Evolutionary conservation across 2,329 filamentous ascomycete species (phyloP), one percentile per base, ranked within the genome.

Genomic region (Xylariaceae sp.): DNA sequence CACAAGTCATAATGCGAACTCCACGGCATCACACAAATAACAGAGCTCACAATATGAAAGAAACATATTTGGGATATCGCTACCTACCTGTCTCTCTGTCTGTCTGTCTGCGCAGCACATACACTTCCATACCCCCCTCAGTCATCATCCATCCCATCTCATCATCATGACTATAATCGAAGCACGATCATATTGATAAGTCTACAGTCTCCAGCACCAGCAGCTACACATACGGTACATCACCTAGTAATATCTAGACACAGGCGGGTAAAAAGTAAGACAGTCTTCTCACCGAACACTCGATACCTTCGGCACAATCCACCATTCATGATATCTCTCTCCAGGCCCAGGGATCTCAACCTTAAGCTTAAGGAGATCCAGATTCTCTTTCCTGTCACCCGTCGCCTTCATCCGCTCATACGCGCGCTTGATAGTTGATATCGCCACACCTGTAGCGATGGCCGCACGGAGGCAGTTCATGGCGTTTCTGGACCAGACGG

Each of bases 391-490:
- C 11, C 35, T 39, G 42, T n/a, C 58, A 7, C 45, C 23, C 23
- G n/a, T 45, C 62, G 66, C 56, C 65, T 65, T 60, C 55, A 67
- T 54, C 62, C 68, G 66, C 59, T 69, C 73, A 15, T 76, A 74
- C 7, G 87, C 66, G 1, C 80, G 80, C 71, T 85, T 88, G 67
- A 80, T 82, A 52, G 88, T 78, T 23, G 80, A 79, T 49, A 90
- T 80, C 0, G 86, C 83, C 63, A 92, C 81, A 4, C 84, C 84
- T 0, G 87, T 80, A 7, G 84, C 85, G 62, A 92, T 91, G 65
- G 85, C 88, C n/a, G 88, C 84, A 68, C 85, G 85, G 67, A 89
- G 77, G 8, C 80, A 81, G 61, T 82, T 80, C 71, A 84, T 87
- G 9, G 82, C 76, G 18, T 83, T 78, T 18, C 75, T 76, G 15